These are phyloP conservation scores for Strobilomyces dryophilus DNA, from an alignment of 768 basidiomycete species.

Conservation along the genomic window DNA sequence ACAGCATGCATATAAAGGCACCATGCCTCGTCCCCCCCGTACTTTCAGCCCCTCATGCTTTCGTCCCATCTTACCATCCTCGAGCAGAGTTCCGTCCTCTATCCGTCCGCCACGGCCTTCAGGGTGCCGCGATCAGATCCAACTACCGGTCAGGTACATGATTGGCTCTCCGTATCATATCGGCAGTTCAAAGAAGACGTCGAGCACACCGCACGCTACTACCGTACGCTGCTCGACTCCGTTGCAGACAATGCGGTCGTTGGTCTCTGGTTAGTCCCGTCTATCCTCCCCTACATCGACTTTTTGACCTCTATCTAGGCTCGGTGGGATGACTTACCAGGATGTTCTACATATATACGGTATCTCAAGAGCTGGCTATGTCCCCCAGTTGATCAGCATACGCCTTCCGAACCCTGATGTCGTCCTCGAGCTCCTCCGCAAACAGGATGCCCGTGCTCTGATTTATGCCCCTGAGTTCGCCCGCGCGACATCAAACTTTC, in stretches of 20 bases:
- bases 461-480: conserved; percentile 59
- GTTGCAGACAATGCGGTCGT: conserved; percentile 54
- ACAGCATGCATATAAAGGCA: conserved; percentile 32
- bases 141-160: conserved; percentile 37
- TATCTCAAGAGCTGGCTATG: conserved; percentile 69
- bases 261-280: conserved; percentile 61
- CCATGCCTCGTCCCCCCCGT: conserved; percentile 4
- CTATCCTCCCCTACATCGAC: not conserved
- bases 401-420: conserved; percentile 71
- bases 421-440: conserved; percentile 64
- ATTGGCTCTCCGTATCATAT: conserved; percentile 65
- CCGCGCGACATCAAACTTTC: conserved; percentile 39
- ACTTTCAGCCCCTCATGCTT: conserved; percentile 18
- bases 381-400: conserved; percentile 75
- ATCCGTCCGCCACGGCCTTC: conserved; percentile 54
- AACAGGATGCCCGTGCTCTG: conserved; percentile 58
- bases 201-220: conserved; percentile 60
- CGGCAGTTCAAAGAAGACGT: conserved; percentile 60
- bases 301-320: conserved; percentile 40
- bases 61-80: conserved; percentile 62
- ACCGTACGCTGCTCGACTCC: conserved; percentile 47
- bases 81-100: conserved; percentile 47
- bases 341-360: conserved; percentile 75
- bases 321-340: conserved; percentile 66
- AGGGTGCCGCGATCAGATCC: conserved; percentile 50